Conservation (phyloP, 257 asterid species). For the Solanum chiquidenum region DNA sequence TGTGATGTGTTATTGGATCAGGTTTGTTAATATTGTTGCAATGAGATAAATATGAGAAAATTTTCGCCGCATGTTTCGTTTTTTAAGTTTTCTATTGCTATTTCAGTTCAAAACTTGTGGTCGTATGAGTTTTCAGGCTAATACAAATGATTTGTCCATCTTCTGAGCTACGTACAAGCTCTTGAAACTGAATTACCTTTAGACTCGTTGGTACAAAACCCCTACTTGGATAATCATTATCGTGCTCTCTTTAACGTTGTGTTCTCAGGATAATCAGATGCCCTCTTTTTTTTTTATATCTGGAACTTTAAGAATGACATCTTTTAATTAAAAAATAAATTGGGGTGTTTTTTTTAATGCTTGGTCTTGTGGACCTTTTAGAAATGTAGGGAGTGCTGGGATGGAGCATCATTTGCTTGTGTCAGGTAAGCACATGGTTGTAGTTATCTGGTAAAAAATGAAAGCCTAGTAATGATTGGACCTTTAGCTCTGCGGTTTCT, state of each 20-base stretch:
- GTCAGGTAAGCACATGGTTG: neutral
- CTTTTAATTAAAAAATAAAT: neutral
- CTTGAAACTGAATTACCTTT: neutral
- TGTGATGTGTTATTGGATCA: slow-evolving; percentile 57
- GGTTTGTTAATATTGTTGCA: slow-evolving; percentile 62
- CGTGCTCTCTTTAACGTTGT: neutral
- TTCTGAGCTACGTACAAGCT: neutral
- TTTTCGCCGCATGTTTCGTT: neutral
- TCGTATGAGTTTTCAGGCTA: neutral
- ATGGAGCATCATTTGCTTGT: neutral
- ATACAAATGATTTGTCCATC: neutral
- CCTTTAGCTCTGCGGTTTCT: neutral
- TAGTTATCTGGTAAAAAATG: neutral
- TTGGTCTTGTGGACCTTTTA: neutral
- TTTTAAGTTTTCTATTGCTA: neutral
- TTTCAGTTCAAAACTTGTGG: neutral
- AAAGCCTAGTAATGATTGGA: neutral
- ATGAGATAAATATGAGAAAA: slow-evolving; percentile 14
- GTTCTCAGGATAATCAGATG: neutral
- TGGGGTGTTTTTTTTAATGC: neutral
- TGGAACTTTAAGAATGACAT: neutral
- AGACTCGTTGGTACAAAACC: neutral
- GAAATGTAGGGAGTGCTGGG: neutral
- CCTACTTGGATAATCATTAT: neutral
- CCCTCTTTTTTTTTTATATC: neutral